Base-by-base conservation (phyloP, 768 basidiomycete genomes). In the Sistotremastrum suecicum region DNA sequence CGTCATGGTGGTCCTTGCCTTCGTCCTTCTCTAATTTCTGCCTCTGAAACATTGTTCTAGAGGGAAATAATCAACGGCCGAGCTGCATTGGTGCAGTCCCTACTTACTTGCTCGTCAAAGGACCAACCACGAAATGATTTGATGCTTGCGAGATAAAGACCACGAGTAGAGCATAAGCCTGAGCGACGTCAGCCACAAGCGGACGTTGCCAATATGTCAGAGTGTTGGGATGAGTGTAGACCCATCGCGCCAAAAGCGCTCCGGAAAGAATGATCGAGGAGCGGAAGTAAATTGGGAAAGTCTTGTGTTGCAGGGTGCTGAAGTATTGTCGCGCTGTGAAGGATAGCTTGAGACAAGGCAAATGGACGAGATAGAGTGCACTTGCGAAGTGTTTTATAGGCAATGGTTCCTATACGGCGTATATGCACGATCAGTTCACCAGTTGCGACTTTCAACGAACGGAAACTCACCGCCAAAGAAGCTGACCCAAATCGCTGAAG, bases 21-120 rank as follows among this genome's bases (percentile, higher is more conserved):
- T 86, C 82, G 39, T 75, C 69, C 54, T 85, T 82, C 65, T 89
- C 83, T 48, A 79, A 63, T 50, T 67, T 76, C 42, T 83, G 78
- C 46, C 84, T 70, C 58, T 78, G 60, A 58, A 81, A 78, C 81
- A 83, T 83, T n/a, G 76, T 76, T 59, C 83, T 85, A 41, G 35
- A 34, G 39, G 39, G 33, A 41, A 20, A 43, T 32, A 40, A 33
- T 28, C 36, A 43, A 28, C 5, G 31, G 50, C 8, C 34, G 39
- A 37, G 36, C 35, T 8, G 8, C 4, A 28, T 42, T 12, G 44
- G 10, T 3, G 32, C 30, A 5, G 28, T 34, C 20, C 20, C 36
- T 57, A 55, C 76, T 37, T 51, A 76, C 79, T 72, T 74, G 74
- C 72, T 80, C 2, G 82, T 79, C 63, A 76, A 46, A 1, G 85